phyloP scores from a whole-genome alignment of 1,284 basidiomycete species.

The Ceratobasidium sp. region DNA sequence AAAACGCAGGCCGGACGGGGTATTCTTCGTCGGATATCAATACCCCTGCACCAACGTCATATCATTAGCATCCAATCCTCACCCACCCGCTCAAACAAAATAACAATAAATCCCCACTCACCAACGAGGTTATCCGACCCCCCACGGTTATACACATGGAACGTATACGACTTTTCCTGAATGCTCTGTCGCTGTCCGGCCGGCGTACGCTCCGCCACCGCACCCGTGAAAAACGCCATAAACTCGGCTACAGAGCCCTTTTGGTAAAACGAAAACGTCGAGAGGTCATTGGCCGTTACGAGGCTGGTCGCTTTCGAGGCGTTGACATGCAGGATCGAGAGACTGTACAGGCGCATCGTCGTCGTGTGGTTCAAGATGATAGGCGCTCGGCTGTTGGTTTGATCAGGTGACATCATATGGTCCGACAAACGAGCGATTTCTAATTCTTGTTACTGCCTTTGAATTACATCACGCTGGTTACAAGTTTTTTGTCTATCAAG shows the following conservation, averaged over 20 bases:
- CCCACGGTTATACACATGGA: conserved; percentile 89
- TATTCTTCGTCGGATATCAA: conserved; percentile 97
- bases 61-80: not conserved
- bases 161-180: conserved; percentile 93
- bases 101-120: conserved; percentile 50
- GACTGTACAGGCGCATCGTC: conserved; percentile 58
- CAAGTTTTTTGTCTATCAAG: not conserved
- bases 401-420: conserved; percentile 12
- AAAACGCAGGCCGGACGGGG: conserved; percentile 95
- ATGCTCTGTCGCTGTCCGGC: conserved; percentile 90
- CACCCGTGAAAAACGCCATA: conserved; percentile 89
- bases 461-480: not conserved
- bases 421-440: not conserved
- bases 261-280: conserved; percentile 95
- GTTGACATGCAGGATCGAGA: conserved; percentile 55
- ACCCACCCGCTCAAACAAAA: not conserved
- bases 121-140: conserved; percentile 82
- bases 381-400: not conserved
- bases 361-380: conserved; percentile 10
- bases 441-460: not conserved
- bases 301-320: conserved; percentile 64
- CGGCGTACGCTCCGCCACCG: conserved; percentile 88
- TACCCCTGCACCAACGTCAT: conserved; percentile 63
- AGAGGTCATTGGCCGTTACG: conserved; percentile 80
- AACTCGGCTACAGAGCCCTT: conserved; percentile 85